phyloP scores from a whole-genome alignment of 2,329 filamentous ascomycete genomes.

The Colletotrichum costaricense region DNA sequence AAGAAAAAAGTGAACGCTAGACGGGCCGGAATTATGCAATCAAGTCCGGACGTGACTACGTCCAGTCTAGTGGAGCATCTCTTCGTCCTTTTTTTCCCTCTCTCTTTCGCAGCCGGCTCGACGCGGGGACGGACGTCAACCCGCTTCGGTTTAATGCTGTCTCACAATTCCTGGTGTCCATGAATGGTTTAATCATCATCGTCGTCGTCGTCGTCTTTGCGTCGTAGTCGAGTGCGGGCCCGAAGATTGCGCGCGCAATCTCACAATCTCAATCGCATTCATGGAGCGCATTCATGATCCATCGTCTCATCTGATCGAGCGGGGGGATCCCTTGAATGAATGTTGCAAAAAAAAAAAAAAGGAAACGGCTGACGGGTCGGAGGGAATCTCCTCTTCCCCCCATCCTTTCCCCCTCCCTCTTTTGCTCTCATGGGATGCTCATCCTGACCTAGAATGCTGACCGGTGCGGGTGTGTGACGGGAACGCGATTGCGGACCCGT shows the following conservation, averaged over 20 bases:
- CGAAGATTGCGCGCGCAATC: conserved; percentile 1
- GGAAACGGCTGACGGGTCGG: conserved; percentile 13
- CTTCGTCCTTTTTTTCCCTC: too few species aligned
- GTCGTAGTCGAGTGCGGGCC: neutral
- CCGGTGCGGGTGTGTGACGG: conserved; percentile 34
- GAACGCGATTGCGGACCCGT: conserved; percentile 4
- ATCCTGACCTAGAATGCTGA: conserved; percentile 10
- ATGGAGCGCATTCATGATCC: neutral
- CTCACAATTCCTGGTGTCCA: neutral
- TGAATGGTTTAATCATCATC: neutral
- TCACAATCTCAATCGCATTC: conserved; percentile 27
- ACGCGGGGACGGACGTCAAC: neutral
- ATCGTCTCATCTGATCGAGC: conserved; percentile 17
- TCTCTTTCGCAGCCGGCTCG: neutral
- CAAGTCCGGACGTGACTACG: neutral
- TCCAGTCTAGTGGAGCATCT: too few species aligned
- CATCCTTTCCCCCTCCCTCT: neutral
- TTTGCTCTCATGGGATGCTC: neutral
- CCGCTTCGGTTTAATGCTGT: neutral
- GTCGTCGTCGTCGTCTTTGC: neutral
- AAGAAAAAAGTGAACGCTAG: neutral
- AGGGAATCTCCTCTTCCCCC: conserved; percentile 4
- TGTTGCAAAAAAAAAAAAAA: neutral
- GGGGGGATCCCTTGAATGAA: neutral
- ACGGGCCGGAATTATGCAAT: neutral